Evolutionary conservation across 2,329 filamentous ascomycete genomes (phyloP).

Genomic region (Myriosclerotinia scirpicola): DNA sequence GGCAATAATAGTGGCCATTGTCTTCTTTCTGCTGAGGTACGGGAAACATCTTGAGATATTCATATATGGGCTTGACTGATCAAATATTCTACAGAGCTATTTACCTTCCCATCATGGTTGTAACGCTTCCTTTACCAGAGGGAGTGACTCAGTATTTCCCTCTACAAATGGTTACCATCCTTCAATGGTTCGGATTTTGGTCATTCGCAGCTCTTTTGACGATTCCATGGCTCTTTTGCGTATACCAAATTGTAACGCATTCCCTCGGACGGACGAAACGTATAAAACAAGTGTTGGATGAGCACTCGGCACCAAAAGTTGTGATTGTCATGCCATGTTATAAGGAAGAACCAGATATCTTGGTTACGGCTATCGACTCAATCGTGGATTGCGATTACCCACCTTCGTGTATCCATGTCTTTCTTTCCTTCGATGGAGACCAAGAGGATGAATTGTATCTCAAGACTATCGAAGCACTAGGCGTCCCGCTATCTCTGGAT

Average conservation of each 20-base stretch:
- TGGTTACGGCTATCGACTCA: constrained; percentile 85
- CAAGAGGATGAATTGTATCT: constrained; percentile 86
- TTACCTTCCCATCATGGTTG: constrained; percentile 91
- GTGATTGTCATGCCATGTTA: constrained; percentile 98
- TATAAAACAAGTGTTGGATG: constrained; percentile 82
- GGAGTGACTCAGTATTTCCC: constrained; percentile 75
- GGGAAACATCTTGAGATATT: constrained; percentile 28
- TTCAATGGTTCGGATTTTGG: constrained; percentile 97
- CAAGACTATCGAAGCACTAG: constrained; percentile 80
- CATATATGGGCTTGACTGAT: constrained; percentile 3
- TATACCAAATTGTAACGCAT: constrained; percentile 87
- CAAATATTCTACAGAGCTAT: constrained; percentile 57
- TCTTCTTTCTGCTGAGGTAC: constrained; percentile 77
- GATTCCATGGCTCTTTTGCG: constrained; percentile 88
- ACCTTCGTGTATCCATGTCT: constrained; percentile 86
- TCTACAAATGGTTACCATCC: constrained; percentile 59
- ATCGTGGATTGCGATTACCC: constrained; percentile 94
- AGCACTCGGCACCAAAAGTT: constrained; percentile 84
- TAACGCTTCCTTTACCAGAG: constrained; percentile 80
- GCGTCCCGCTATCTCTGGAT: constrained; percentile 73
- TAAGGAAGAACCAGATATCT: constrained; percentile 80
- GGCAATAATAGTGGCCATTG: constrained; percentile 69
- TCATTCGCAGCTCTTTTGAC: constrained; percentile 82
- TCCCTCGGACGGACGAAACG: constrained; percentile 78
- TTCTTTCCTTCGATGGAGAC: constrained; percentile 92